Evolutionary conservation across 345 rosid genomes (phyloP).

Genomic region (Balakata baccata): DNA sequence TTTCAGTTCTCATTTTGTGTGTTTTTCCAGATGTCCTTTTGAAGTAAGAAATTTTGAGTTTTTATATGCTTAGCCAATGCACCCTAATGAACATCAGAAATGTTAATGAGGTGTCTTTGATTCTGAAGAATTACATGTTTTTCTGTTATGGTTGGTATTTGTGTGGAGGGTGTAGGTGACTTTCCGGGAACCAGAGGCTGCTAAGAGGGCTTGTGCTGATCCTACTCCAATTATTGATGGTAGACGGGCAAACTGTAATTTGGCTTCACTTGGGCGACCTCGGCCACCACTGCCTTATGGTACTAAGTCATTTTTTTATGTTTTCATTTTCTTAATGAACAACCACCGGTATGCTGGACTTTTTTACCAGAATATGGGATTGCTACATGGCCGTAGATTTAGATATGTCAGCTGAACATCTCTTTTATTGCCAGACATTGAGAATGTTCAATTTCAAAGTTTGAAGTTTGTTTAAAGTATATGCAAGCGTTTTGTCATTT

Average conservation of each 20-base stretch:
- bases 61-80: conserved; percentile 13
- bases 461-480: neutral
- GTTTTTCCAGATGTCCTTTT: neutral
- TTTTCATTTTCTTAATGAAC: conserved; percentile 27
- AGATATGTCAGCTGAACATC: neutral
- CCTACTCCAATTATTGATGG: conserved; percentile 89
- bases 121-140: conserved; percentile 38
- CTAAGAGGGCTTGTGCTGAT: conserved; percentile 88
- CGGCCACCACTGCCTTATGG: conserved; percentile 59
- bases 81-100: neutral
- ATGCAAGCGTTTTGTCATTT: neutral
- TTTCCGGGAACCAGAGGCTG: conserved; percentile 92
- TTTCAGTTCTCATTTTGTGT: neutral
- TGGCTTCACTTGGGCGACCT: conserved; percentile 89
- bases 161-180: conserved; percentile 90
- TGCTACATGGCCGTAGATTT: neutral
- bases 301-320: conserved; percentile 29
- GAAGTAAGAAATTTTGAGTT: neutral
- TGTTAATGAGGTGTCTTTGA: neutral
- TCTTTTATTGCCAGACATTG: neutral
- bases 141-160: conserved; percentile 36
- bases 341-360: neutral
- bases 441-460: neutral
- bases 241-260: conserved; percentile 90
- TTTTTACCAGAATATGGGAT: neutral